Evolutionary conservation across 2,329 filamentous ascomycete genomes (phyloP), one percentile per base, ranked within the genome.

Genomic region (Epichloe coenophiala): DNA sequence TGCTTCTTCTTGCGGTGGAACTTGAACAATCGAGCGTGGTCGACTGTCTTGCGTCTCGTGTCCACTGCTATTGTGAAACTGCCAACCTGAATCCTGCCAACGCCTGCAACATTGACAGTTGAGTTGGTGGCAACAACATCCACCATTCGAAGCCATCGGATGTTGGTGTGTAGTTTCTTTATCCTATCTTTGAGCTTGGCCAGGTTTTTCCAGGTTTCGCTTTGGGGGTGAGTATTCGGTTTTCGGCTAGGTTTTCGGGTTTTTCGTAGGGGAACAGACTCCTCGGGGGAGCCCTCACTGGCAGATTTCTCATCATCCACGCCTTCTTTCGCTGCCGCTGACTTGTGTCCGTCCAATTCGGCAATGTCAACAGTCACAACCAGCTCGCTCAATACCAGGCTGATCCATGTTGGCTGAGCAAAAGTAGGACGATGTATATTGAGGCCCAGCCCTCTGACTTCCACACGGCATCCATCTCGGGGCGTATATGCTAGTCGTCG

Each of bases 381-480:
- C 47, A 96, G 73, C 63, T 96, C 93, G 60, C 81, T 87, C 53
- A 98, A 70, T 8, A 93, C 86, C 47, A 98, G 75, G 65, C 90
- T 97, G 59, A 95, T 73, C 89, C 91, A 97, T 55, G 94, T 97
- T 43, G 93, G 93, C 65, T 97, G 89, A 45, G 91, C 88, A 68
- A 98, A 97, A 5, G 93, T 97, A 12, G 93, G 93, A 5, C 90
- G 83, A 68, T 98, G 93, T 55, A 97, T 69, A 52, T 87, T 85
- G 59, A 98, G 75, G 43, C 93, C 89, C 48, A 98, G 75, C 47
- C 90, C 88, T 47, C 93, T 83, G 51, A 98, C 83, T 66, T 95
- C 88, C 66, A 98, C 81, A 60, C 85, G 85, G 61, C 95, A 73
- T 59, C 93, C 93, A 77, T 95, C 88, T 67, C 78, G 83, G 31